Percentiles rank a stretch among this genome's conserved stretches.
Conservation (phyloP, 2,329 filamentous ascomycete genomes). For the Penicillium sp. region DNA sequence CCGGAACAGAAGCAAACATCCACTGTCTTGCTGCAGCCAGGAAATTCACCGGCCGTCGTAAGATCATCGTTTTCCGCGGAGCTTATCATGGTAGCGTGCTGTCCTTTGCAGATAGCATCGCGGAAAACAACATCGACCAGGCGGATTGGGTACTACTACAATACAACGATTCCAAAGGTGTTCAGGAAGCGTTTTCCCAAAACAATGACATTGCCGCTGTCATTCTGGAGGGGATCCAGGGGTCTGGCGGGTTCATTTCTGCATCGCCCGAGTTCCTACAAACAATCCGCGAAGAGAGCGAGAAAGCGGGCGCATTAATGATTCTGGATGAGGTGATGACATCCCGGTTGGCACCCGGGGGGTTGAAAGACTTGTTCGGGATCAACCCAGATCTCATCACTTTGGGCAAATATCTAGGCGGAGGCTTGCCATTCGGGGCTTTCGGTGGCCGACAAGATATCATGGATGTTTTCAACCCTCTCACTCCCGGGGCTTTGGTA, state of each 20-base stretch:
- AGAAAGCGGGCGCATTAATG: constrained; percentile 56
- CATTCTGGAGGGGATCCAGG: constrained; percentile 66
- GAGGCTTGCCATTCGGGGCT: constrained; percentile 65
- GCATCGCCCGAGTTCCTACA: constrained; percentile 54
- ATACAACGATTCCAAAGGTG: constrained; percentile 60
- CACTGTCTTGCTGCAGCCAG: constrained; percentile 59
- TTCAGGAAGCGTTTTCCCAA: constrained; percentile 27
- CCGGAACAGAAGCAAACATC: constrained; percentile 65
- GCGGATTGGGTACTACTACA: constrained; percentile 60
- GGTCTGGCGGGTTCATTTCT: constrained; percentile 59
- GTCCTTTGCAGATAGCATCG: constrained; percentile 36
- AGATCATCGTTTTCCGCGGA: constrained; percentile 48
- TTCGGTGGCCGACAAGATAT: constrained; percentile 62
- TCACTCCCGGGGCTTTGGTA: constrained; percentile 33
- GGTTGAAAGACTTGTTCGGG: not conserved
- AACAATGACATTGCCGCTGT: constrained; percentile 55
- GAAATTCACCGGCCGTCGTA: constrained; percentile 47
- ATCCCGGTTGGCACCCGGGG: constrained; percentile 50
- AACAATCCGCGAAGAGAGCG: constrained; percentile 51
- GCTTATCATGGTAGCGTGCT: constrained; percentile 59
- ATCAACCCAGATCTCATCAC: constrained; percentile 60
- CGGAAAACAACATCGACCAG: constrained; percentile 40
- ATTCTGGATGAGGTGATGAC: constrained; percentile 74
- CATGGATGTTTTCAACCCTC: constrained; percentile 51
- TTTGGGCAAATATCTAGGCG: constrained; percentile 66